Base-by-base conservation (phyloP, 352 stramenopile species). In the Pythium insidiosum region DNA sequence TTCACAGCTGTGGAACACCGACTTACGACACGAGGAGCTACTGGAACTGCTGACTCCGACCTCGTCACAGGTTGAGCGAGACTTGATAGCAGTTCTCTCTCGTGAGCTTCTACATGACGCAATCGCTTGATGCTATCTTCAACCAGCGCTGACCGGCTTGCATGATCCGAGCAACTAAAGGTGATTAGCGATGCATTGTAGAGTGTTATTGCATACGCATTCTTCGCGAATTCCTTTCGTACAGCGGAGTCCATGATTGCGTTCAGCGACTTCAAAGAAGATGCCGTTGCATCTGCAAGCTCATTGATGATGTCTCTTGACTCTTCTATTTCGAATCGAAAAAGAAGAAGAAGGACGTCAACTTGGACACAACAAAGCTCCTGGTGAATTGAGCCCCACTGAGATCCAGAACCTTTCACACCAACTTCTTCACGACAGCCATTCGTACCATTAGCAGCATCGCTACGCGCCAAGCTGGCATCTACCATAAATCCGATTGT, bases 341-440 rank as follows among this genome's bases (percentile, higher is more conserved):
- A 87, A 6, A 83, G 37, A 20, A 79, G 21, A 6, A 84, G 44
- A 4, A 63, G 23, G 19, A 79, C 41, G 33, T 88, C 75, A 0
- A 63, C 59, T 55, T 88, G 68, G 5, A 77, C 30, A 25, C 75
- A 84, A 15, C 48, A 63, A n/a, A 86, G 43, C 21, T 86, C 70
- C 43, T 85, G 66, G n/a, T 61, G 38, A 1, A 73, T 10, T 9
- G 58, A 41, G 15, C 73, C 75, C 19, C 78, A 66, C 34, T 84
- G 71, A 3, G 70, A 76, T 0, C 75, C 71, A 11, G 73, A 80
- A 7, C 71, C 71, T 21, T 58, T 28, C 23, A 88, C 60, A 5
- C 73, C 66, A 15, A 86, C 60, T 4, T 13, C 11, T 15, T 68
- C 49, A 26, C 70, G 61, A 15, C 45, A 53, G 2, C 22, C n/a